phyloP scores from a whole-genome alignment of 192 early-diverging fungal species.

The Chytriomyces confervae region DNA sequence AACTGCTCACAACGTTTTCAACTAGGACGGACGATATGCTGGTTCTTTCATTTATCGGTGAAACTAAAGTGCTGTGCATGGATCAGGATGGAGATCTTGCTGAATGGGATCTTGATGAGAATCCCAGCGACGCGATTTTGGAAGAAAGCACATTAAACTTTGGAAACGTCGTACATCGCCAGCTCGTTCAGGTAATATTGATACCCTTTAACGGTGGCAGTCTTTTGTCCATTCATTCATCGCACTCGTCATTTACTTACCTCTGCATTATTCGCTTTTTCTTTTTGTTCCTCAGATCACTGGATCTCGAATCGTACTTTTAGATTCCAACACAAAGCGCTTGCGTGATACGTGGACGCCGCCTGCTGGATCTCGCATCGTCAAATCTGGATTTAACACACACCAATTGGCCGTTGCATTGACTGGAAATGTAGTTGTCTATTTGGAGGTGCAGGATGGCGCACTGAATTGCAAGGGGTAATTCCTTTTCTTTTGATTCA shows the following conservation, averaged over 20 bases:
- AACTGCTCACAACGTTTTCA: background rate
- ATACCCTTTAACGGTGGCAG: too few relatives aligned
- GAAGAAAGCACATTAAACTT: slow-evolving; percentile 53
- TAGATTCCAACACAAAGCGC: slow-evolving; percentile 25
- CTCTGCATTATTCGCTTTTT: slow-evolving; percentile 5
- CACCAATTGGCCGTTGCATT: too few relatives aligned
- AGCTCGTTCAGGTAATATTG: slow-evolving; percentile 72
- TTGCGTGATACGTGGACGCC: slow-evolving; percentile 60
- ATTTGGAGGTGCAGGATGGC: slow-evolving; percentile 58
- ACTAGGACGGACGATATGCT: slow-evolving; percentile 56
- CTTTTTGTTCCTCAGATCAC: slow-evolving; percentile 52
- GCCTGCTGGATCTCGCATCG: slow-evolving; percentile 50
- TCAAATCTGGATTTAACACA: slow-evolving; percentile 61
- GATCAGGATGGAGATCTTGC: slow-evolving; percentile 54
- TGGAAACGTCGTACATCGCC: slow-evolving; percentile 50
- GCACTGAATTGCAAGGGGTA: slow-evolving; percentile 48
- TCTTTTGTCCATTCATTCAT: background rate
- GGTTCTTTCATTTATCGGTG: slow-evolving; percentile 67
- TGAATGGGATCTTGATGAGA: slow-evolving; percentile 43
- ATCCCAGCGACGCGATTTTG: slow-evolving; percentile 33
- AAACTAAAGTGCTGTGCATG: slow-evolving; percentile 64
- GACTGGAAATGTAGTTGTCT: slow-evolving; percentile 60
- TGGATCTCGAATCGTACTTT: slow-evolving; percentile 23
- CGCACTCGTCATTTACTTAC: background rate
- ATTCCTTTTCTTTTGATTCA: too few relatives aligned